These are phyloP conservation scores for Lachnellula arida DNA, from an alignment of 2,329 filamentous ascomycete genomes.

Conservation along the genomic window DNA sequence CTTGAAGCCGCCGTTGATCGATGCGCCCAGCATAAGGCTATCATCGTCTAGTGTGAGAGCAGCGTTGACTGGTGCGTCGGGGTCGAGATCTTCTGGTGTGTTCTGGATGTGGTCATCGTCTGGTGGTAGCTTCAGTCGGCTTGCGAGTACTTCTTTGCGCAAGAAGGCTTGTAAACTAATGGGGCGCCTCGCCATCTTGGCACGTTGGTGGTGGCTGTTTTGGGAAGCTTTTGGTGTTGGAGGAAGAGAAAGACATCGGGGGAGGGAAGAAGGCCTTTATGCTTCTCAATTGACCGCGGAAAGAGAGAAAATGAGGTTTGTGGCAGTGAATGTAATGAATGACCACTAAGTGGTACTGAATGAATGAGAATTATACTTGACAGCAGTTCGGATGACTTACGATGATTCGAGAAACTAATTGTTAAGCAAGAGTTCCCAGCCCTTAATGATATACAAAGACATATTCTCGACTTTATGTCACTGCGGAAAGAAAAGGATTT, in stretches of 20 bases:
- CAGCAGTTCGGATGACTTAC: no score
- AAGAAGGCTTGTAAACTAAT: slow-evolving; percentile 5
- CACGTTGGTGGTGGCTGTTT: background rate
- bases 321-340: background rate
- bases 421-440: no score
- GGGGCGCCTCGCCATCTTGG: background rate
- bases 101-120: background rate
- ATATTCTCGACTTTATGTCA: no score
- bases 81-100: background rate
- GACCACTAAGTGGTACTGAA: no score
- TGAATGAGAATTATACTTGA: no score
- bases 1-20: background rate
- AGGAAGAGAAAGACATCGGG: background rate
- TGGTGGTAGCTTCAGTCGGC: background rate
- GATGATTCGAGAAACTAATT: no score
- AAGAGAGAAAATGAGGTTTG: background rate
- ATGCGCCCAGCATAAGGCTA: background rate
- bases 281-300: background rate
- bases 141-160: slow-evolving; percentile 9
- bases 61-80: background rate
- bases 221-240: background rate
- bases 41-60: background rate
- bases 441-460: no score
- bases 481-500: no score
- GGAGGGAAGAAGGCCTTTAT: background rate